Base-by-base conservation (phyloP, 2,329 filamentous ascomycete genomes). In the Colletotrichum spinosum region DNA sequence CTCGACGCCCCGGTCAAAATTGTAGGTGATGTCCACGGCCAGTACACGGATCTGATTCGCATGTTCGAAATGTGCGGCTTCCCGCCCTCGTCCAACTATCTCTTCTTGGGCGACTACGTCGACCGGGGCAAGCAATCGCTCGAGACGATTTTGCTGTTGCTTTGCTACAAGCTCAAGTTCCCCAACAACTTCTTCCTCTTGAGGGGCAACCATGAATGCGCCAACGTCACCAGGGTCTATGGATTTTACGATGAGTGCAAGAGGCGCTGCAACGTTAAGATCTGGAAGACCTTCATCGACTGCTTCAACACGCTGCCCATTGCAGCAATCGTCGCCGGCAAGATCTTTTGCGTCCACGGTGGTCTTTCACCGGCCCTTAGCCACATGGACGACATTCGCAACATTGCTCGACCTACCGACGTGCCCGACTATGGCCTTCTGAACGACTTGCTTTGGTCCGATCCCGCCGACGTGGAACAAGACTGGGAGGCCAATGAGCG, bases 41-140 rank as follows among this genome's bases (percentile, higher is more conserved):
- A 98, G 78, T 98, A 97, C 77, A 97, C 94, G 10, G 95, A 98
- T 78, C 82, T 98, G 55, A 97, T 98, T 73, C 90, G 95, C 69
- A 93, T 98, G 87, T 98, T 98, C 74, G 95, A 98, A 78, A 97
- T 97, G 94, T 97, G 95, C 75, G 95, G 95, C 6, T 98, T 97
- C 74, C 95, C 95, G 8, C 95, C 95, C 2, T 91, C 88, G 68
- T 88, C 94, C 44, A 98, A 98, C 81, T 98, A 93, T 75, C 86
- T 98, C 55, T 98, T 97, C 79, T 84, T 98, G 4, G 95, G 95
- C 55, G 95, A 98, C 77, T 98, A 98, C 76, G 95, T 98, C 73
- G 95, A 98, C 77, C 90, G 95, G 59, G 95, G 95, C 72, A 98
- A 98, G 83, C 94, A 97, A 78, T 97, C 93, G 46, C 83, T 98